Evolutionary conservation across 129 eudicot genomes (phyloP), one percentile per base, ranked within the genome.

Genomic region (Solidago caesia): DNA sequence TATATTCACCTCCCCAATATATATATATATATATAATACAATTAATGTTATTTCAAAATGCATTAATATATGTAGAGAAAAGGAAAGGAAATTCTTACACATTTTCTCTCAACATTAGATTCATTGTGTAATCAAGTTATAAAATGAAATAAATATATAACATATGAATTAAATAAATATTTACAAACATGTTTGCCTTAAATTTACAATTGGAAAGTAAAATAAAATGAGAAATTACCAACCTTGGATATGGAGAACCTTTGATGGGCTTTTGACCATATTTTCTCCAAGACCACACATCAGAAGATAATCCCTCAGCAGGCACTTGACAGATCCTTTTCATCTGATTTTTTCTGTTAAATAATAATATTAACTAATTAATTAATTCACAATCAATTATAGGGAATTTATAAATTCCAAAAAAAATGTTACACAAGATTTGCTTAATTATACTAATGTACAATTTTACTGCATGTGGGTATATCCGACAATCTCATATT

Each of bases 231-330:
- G 57, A 56, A 64, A 79, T 52, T 66, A 79, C 74, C 55, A 72
- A 93, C 98, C 98, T 94, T 73, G 99, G 99, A 74, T 90, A 94
- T n/a, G 99, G 99, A 74, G 99, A 94, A 77, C 99, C 99, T 77
- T 94, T 94, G n/a, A 94, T 94, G 81, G 99, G 99, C 72, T 94
- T 94, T 77, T 94, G 97, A 42, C 99, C 99, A 83, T 94, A 91
- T 85, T 94, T 94, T 77, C 99, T 86, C 99, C 99, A 94, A 60
- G 97, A 91, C 99, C 99, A 94, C 85, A 86, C 81, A 81, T 94
- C 99, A 9, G 96, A 85, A 53, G 99, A 90, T 76, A 94, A 82
- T 51, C 89, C 96, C 64, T 94, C 99, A 52, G 96, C 97, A 44
- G 99, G 89, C 14, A 94, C 97, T 76, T 94, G 96, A 21, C 97